Base-by-base conservation (phyloP, 2,329 filamentous ascomycete genomes). In the Cryphonectria naterciae region DNA sequence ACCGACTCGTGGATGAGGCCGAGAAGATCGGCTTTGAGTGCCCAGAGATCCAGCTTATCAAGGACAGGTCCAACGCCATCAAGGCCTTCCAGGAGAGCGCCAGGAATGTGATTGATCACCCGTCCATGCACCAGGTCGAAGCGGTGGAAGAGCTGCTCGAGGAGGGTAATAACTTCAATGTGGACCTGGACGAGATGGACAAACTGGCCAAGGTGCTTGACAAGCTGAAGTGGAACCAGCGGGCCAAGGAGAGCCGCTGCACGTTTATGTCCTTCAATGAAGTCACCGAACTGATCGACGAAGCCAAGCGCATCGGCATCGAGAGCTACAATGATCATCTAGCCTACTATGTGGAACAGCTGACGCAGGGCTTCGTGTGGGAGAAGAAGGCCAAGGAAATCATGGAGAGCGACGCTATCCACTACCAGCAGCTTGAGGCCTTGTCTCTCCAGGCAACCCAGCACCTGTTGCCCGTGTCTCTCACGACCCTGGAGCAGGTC, bases 401-500 rank as follows among this genome's bases (percentile, higher is more conserved):
- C 68, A 97, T 98, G 82, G 88, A 90, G n/a, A 94, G 94, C 11
- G 95, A 98, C 77, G 87, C 92, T 58, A 92, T 98, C 15, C 94
- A 98, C 81, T 98, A 97, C 77, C 93, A 95, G 68, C 96, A 99
- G 79, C 88, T 99, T 0, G 96, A 98, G 80, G 94, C 95, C 0
- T 85, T 99, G 7, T 97, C 94, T 1, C 89, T 89, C 65, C 95
- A 98, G 81, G 95, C 95, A 0, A 83, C 86, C 70, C 85, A 79
- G 39, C 87, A 89, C 46, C 87, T 87, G 6, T 85, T 98, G 25
- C 95, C 96, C 0, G 95, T 98, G 28, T 92, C 93, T 1, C 84
- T 89, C 4, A 92, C 95, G 46, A 98, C 94, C 0, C 85, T 97
- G 35, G 88, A 89, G 10, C 87, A 90, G 11, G 93, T 99, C 37